Evolutionary conservation across 768 basidiomycete genomes (phyloP).

Genomic region (Hericium rajendrae): DNA sequence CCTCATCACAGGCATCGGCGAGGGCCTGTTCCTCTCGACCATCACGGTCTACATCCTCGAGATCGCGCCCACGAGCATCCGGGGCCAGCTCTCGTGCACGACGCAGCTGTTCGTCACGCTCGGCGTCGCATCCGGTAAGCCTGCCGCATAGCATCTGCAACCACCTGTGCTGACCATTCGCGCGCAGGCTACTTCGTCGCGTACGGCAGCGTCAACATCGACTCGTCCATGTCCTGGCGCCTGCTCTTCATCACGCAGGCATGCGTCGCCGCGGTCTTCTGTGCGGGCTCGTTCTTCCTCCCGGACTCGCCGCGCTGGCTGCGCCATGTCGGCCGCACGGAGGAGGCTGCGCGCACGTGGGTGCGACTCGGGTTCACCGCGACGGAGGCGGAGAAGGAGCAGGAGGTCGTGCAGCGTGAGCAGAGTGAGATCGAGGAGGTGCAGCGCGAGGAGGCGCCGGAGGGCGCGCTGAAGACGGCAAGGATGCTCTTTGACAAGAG

Average conservation of each 20-base stretch:
- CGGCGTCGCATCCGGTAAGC: conserved; percentile 30
- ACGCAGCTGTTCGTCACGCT: conserved; percentile 34
- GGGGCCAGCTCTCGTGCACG: conserved; percentile 31
- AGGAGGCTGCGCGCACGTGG: conserved; percentile 24
- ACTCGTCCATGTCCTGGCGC: conserved; percentile 27
- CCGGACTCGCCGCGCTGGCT: conserved; percentile 36
- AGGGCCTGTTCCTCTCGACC: conserved; percentile 36
- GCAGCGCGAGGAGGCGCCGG: background rate
- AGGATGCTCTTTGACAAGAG: conserved; percentile 20
- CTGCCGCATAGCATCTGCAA: conserved; percentile 14
- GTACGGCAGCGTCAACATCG: conserved; percentile 26
- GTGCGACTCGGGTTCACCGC: conserved; percentile 15
- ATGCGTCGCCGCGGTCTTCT: conserved; percentile 20
- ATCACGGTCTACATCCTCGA: conserved; percentile 32
- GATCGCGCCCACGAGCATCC: conserved; percentile 31
- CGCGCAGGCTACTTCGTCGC: conserved; percentile 28
- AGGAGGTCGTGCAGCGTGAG: conserved; percentile 18
- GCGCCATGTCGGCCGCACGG: conserved; percentile 23
- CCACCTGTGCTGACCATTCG: conserved; percentile 6
- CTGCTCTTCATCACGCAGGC: conserved; percentile 28
- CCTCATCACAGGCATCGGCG: conserved; percentile 35
- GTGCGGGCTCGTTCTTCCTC: conserved; percentile 22
- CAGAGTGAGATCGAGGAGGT: conserved; percentile 7
- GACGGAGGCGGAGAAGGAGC: conserved; percentile 21
- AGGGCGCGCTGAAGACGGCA: conserved; percentile 4